These are phyloP conservation scores for Eimeria falciformis DNA, from an alignment of 169 alveolate species.

Conservation along the genomic window DNA sequence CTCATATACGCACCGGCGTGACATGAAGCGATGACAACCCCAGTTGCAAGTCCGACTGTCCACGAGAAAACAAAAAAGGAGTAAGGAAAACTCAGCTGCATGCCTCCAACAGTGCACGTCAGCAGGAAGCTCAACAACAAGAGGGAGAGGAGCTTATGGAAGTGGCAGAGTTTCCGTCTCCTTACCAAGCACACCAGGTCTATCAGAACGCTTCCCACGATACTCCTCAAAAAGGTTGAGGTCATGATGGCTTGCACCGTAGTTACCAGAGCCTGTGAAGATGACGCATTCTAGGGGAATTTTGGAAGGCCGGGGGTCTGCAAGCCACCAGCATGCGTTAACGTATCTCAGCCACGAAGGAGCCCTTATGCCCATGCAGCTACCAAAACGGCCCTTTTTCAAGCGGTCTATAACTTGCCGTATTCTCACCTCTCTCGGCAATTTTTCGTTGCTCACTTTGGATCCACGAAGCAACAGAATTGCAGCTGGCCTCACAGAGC, in stretches of 20 bases:
- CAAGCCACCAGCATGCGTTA: no score
- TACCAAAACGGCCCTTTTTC: neutral
- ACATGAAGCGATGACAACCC: slow-evolving; percentile 56
- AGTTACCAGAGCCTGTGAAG: slow-evolving; percentile 11
- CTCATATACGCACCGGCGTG: slow-evolving; percentile 38
- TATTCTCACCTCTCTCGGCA: neutral
- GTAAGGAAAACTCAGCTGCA: slow-evolving; percentile 8
- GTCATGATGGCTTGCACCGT: slow-evolving; percentile 42
- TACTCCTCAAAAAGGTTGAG: slow-evolving; percentile 35
- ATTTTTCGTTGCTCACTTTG: neutral
- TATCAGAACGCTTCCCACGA: slow-evolving; percentile 60
- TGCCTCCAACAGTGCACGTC: slow-evolving; percentile 57
- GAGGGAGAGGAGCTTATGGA: slow-evolving; percentile 46
- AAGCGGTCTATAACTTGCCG: neutral
- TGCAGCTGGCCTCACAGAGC: slow-evolving; percentile 35
- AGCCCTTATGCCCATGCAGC: neutral
- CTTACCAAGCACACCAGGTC: slow-evolving; percentile 56
- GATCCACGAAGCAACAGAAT: slow-evolving; percentile 13
- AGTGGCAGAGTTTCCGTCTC: slow-evolving; percentile 44
- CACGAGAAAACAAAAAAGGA: slow-evolving; percentile 59
- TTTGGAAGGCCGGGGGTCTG: neutral
- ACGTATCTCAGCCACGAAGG: no score
- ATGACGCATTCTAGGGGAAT: neutral
- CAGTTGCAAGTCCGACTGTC: slow-evolving; percentile 53
- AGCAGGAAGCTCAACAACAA: slow-evolving; percentile 42